A percentile compares a stretch with the other conserved stretches of the same genome.
Evolutionary conservation across 139 green algal species (phyloP).

Genomic region (Auxenochlorella pyrenoidosa): DNA sequence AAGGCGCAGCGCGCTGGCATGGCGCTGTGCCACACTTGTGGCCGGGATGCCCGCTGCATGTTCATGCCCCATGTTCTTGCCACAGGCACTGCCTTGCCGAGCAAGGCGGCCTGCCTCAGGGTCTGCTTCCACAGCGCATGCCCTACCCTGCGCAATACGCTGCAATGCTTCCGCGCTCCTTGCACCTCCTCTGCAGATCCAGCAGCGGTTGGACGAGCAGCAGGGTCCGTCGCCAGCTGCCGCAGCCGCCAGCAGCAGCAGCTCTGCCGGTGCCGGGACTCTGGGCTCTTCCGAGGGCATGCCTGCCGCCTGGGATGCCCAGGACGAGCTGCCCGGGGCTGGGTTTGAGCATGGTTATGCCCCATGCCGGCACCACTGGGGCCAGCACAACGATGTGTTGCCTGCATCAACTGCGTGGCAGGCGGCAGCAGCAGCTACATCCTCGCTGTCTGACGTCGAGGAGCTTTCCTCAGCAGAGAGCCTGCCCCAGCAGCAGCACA

Average conservation of each 20-base stretch:
- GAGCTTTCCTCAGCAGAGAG: background rate
- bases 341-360: background rate
- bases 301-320: constrained; percentile 11
- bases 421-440: background rate
- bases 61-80: no score
- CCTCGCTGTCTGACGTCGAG: background rate
- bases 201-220: background rate
- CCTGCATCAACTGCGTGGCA: background rate
- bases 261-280: background rate
- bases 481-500: background rate
- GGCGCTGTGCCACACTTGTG: no score
- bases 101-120: no score
- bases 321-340: background rate
- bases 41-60: no score
- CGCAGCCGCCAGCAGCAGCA: background rate
- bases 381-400: background rate
- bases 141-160: background rate
- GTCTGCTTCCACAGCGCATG: background rate
- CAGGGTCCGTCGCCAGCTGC: background rate
- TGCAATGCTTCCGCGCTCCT: background rate
- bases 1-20: no score
- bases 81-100: no score
- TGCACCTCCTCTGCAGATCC: background rate
- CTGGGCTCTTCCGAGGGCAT: background rate
- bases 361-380: background rate